A percentile compares a stretch with the other conserved stretches of the same genome.
These are phyloP conservation scores for Mycena capillaripes DNA, from an alignment of 768 basidiomycete species.

Conservation along the genomic window DNA sequence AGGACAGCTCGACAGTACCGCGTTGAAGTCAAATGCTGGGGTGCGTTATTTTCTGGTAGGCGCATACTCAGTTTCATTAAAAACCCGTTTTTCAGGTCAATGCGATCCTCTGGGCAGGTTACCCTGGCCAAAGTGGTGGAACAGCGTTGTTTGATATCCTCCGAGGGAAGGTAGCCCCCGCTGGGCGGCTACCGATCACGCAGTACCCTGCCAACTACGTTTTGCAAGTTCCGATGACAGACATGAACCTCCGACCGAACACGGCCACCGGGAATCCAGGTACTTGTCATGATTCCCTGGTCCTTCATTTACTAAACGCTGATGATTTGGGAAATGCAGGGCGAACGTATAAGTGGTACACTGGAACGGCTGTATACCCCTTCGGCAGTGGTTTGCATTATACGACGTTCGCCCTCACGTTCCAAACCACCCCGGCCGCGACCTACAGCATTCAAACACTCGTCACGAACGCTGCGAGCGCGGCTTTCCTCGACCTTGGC, in stretches of 20 bases:
- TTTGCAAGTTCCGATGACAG: constrained; percentile 65
- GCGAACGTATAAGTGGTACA: constrained; percentile 72
- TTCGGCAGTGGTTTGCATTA: constrained; percentile 71
- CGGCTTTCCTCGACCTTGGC: constrained; percentile 54
- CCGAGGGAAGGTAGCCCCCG: constrained; percentile 63
- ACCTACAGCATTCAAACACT: constrained; percentile 58
- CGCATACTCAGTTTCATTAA: not conserved
- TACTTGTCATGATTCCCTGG: too few relatives aligned
- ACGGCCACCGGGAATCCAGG: constrained; percentile 39
- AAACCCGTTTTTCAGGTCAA: constrained; percentile 48
- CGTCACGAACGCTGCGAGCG: constrained; percentile 40
- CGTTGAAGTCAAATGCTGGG: constrained; percentile 56
- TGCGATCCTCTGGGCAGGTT: constrained; percentile 70
- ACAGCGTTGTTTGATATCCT: constrained; percentile 66
- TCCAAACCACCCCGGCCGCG: constrained; percentile 50
- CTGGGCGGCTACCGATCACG: constrained; percentile 67
- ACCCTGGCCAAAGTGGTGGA: constrained; percentile 69
- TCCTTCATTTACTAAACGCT: too few relatives aligned
- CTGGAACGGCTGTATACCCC: constrained; percentile 62
- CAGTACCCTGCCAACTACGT: constrained; percentile 66
- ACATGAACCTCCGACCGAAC: constrained; percentile 68
- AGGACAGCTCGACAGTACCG: constrained; percentile 66
- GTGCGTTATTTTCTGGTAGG: constrained; percentile 51
- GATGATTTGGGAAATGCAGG: too few relatives aligned
- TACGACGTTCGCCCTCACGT: constrained; percentile 62